A percentile compares a stretch with the other conserved stretches of the same genome.
Evolutionary conservation across 176 grass and related monocot genomes (phyloP).

Genomic region (Calamus simplicifolius): DNA sequence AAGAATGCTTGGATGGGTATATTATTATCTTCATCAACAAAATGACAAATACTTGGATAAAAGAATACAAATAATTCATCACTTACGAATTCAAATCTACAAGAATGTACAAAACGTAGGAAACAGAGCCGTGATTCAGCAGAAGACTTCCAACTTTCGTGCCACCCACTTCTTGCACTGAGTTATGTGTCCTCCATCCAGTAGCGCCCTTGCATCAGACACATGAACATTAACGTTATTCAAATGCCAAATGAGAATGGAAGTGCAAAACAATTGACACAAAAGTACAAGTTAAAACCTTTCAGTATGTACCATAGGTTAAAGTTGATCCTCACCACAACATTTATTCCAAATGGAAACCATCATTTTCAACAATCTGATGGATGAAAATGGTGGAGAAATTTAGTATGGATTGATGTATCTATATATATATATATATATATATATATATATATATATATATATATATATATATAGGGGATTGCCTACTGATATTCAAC

Average conservation of each 20-base stretch:
- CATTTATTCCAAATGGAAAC: slow-evolving; percentile 44
- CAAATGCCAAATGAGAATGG: slow-evolving; percentile 26
- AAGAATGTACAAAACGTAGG: slow-evolving; percentile 66
- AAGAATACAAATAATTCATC: slow-evolving; percentile 22
- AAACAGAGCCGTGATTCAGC: slow-evolving; percentile 31
- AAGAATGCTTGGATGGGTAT: too few relatives aligned
- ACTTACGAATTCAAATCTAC: slow-evolving; percentile 73
- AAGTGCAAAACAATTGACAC: slow-evolving; percentile 28
- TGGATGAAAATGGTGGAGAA: too few relatives aligned
- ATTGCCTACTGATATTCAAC: too few relatives aligned
- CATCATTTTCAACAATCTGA: background rate
- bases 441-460: too few relatives aligned
- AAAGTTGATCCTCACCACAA: slow-evolving; percentile 18
- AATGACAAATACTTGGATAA: too few relatives aligned
- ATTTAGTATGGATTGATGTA: too few relatives aligned
- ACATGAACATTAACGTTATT: background rate
- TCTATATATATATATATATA: too few relatives aligned
- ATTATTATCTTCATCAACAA: too few relatives aligned
- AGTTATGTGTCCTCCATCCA: too few relatives aligned
- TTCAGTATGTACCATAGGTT: slow-evolving; percentile 44
- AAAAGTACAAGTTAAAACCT: slow-evolving; percentile 17
- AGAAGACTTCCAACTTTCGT: slow-evolving; percentile 42
- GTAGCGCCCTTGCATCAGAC: too few relatives aligned
- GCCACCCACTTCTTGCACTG: too few relatives aligned
- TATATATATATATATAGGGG: too few relatives aligned